Evolutionary conservation across 1,284 basidiomycete genomes (phyloP).

Genomic region (Sanghuangporus sanghuang): DNA sequence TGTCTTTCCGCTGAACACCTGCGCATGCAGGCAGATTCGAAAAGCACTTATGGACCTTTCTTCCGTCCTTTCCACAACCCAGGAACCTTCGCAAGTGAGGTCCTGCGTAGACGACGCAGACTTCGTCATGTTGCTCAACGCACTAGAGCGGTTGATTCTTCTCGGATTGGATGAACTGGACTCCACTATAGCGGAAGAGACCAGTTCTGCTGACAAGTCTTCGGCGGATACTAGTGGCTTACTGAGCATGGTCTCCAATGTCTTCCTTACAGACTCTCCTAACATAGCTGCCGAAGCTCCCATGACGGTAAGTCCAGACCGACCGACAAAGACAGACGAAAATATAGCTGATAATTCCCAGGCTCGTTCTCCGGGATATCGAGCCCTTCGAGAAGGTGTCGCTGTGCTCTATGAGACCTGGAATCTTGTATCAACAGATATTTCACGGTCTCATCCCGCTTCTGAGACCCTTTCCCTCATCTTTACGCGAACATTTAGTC

Average conservation of each 20-base stretch:
- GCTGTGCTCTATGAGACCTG: conserved; percentile 66
- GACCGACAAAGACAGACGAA: background rate
- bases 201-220: conserved; percentile 44
- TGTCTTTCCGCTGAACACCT: conserved; percentile 78
- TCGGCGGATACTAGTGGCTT: conserved; percentile 55
- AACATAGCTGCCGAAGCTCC: conserved; percentile 44
- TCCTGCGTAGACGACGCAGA: conserved; percentile 73
- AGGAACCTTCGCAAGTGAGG: conserved; percentile 35
- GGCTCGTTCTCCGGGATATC: conserved; percentile 66
- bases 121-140: conserved; percentile 77
- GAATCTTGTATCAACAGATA: conserved; percentile 52
- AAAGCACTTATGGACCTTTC: conserved; percentile 52
- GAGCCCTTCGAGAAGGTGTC: conserved; percentile 67
- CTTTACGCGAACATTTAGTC: conserved; percentile 55
- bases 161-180: conserved; percentile 55
- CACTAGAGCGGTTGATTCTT: conserved; percentile 74
- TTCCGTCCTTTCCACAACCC: conserved; percentile 31
- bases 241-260: conserved; percentile 77
- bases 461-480: conserved; percentile 65
- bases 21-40: conserved; percentile 73
- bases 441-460: conserved; percentile 41
- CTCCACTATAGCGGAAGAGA: conserved; percentile 47
- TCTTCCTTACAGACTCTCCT: conserved; percentile 62
- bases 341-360: conserved; percentile 25
- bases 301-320: conserved; percentile 39